Evolutionary conservation across 2,329 filamentous ascomycete genomes (phyloP), one percentile per base, ranked within the genome.

Genomic region (Aspergillus calidoustus): DNA sequence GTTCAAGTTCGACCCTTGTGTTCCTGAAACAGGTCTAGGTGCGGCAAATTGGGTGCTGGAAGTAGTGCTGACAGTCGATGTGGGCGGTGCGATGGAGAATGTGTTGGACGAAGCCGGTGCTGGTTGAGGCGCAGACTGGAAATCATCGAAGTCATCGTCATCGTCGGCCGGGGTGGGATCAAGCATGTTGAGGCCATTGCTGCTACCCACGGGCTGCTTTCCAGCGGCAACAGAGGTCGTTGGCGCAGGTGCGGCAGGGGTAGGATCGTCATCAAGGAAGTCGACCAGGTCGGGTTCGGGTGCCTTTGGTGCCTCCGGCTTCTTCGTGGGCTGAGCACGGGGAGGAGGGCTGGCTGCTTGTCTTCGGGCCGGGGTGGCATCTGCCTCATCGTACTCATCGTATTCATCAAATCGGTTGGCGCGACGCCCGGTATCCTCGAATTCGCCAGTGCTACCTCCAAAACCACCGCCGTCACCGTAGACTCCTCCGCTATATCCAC

Each of bases 401-500:
- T 99, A 99, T 78, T 97, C 95, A 69, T 98, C 94, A 69, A 97
- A 99, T 66, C 89, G 87, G 67, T 96, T 93, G 59, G 84, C 82
- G 61, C 89, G 83, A 61, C 78, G 75, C 38, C 86, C 80, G 23
- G 83, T 79, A 68, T 91, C 88, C 61, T 87, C 84, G 79, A 90
- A 96, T 55, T 92, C 90, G 68, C 84, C 86, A 22, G 84, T 77
- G 71, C 92, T 87, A 3, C 93, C 93, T 47, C 93, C 92, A 71
- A 96, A 97, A 17, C 93, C 94, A 65, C 94, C 94, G 23, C 94
- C 94, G 72, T 98, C 94, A n/a, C 94, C 94, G 73, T 95, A 98
- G 0, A 99, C 93, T 54, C 85, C 85, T 67, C 88, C 86, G 57
- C 88, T 89, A 69, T 89, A 90, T 56, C 87, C 88, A 11, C 87